Base-by-base conservation (phyloP, 2,329 filamentous ascomycete genomes). In the Xylariaceae sp. region DNA sequence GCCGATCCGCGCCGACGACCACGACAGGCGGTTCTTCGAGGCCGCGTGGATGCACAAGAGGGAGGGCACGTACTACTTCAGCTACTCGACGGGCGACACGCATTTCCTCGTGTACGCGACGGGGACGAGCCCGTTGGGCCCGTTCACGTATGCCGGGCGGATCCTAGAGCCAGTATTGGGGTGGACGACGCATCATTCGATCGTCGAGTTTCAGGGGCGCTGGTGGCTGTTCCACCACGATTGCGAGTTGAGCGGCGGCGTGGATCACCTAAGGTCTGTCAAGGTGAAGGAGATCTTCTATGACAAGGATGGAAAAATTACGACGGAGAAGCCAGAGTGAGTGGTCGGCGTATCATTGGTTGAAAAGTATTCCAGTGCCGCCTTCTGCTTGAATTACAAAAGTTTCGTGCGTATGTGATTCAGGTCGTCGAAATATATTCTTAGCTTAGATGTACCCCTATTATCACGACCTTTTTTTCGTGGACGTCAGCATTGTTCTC, bases 211-310 rank as follows among this genome's bases (percentile, higher is more conserved):
- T 67, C 71, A 84, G 72, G 87, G 82, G 3, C 82, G 80, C 61
- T 91, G 89, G 84, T 92, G 84, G 73, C 70, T 93, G 54, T 92
- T 92, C 71, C 86, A 91, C 70, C 89, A 92, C 69, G 89, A 92
- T 74, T 85, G 85, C 57, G 83, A 85, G 68, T 70, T 91, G 53
- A 89, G 86, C 51, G 78, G 80, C 16, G 88, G 88, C 0, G 83
- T 89, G 50, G 84, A 88, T 67, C 89, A 93, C 70, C 69, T 93
- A 73, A 76, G 89, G 57, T 86, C 82, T 62, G 89, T 91, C 40
- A 91, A 91, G 80, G 84, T 88, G 56, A 82, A 83, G 74, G 89
- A 92, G 79, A 85, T 92, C 57, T 85, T 87, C 41, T 90, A 91
- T 70, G 84, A 90, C 69, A 77, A 75, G 7, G 78, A 86, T 40